phyloP scores from a whole-genome alignment of 495 filamentous ascomycete species.

The Symbiotaphrina buchneri region DNA sequence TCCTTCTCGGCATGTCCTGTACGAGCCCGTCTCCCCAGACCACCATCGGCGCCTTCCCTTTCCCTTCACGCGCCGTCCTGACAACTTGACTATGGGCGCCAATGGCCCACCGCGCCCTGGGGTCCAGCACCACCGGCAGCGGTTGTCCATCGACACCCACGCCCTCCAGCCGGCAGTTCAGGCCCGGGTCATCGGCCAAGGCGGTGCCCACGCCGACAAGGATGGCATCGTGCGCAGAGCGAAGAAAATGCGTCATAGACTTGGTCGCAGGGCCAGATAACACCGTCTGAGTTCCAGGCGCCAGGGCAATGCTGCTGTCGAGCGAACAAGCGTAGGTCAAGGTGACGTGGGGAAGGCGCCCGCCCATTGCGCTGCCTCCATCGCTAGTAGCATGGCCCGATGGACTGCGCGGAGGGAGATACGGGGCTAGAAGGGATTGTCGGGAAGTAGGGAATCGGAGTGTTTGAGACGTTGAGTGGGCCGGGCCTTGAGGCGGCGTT shows the following conservation, averaged over 20 bases:
- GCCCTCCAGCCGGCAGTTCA: slow-evolving; percentile 53
- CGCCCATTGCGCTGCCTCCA: too few species aligned
- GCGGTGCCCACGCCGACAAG: slow-evolving; percentile 69
- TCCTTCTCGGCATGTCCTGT: slow-evolving; percentile 1
- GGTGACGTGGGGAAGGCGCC: slow-evolving; percentile 36
- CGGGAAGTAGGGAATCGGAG: too few species aligned
- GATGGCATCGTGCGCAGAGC: slow-evolving; percentile 64
- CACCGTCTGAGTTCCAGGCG: slow-evolving; percentile 49
- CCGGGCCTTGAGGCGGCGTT: too few species aligned
- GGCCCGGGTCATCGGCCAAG: slow-evolving; percentile 57
- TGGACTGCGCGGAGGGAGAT: too few species aligned
- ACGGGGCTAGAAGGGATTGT: too few species aligned
- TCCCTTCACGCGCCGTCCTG: slow-evolving; percentile 34
- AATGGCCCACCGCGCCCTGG: slow-evolving; percentile 41
- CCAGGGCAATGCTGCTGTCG: slow-evolving; percentile 53
- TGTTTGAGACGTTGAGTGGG: too few species aligned
- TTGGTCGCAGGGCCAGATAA: slow-evolving; percentile 69
- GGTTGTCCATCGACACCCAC: slow-evolving; percentile 41
- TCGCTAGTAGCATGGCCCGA: too few species aligned
- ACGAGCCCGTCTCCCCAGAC: slow-evolving; percentile 27
- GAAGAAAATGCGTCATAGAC: slow-evolving; percentile 78
- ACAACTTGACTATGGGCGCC: slow-evolving; percentile 35
- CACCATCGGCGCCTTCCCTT: slow-evolving; percentile 51
- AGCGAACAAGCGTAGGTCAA: slow-evolving; percentile 82
- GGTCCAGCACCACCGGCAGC: slow-evolving; percentile 60